phyloP scores from a whole-genome alignment of 2,329 filamentous ascomycete species.

The Leptosphaerulina australis region DNA sequence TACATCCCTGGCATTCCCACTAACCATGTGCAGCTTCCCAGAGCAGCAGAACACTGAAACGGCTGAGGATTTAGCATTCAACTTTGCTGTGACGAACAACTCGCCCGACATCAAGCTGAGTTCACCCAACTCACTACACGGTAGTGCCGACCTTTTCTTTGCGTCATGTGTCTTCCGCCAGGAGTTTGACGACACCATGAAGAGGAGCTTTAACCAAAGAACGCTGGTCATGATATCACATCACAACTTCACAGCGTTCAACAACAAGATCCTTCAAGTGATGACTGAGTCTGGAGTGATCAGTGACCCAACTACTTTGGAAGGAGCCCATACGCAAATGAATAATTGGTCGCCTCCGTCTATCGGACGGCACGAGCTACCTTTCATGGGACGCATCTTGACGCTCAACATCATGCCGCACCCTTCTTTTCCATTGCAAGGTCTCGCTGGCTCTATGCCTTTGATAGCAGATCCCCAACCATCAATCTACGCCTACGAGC shows the following conservation, averaged over 20 bases:
- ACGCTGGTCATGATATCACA: conserved; percentile 50
- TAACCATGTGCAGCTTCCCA: conserved; percentile 44
- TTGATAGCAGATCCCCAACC: conserved; percentile 38
- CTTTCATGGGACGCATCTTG: conserved; percentile 48
- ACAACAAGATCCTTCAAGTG: conserved; percentile 42
- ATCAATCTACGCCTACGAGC: conserved; percentile 50
- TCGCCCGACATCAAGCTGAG: conserved; percentile 63
- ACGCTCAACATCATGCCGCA: conserved; percentile 51
- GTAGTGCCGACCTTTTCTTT: conserved; percentile 46
- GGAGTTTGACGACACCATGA: conserved; percentile 50
- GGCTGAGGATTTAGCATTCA: conserved; percentile 48
- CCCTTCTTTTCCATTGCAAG: conserved; percentile 50
- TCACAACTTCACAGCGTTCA: conserved; percentile 49
- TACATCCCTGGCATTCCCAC: not conserved
- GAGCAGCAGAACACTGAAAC: conserved; percentile 52
- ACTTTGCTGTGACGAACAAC: conserved; percentile 50
- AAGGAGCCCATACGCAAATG: conserved; percentile 48
- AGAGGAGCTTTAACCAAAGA: conserved; percentile 52
- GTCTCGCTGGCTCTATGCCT: conserved; percentile 40
- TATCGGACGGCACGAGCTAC: conserved; percentile 47
- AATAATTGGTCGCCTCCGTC: conserved; percentile 46
- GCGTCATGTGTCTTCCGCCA: conserved; percentile 51
- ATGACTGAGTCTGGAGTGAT: conserved; percentile 48
- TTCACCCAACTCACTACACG: conserved; percentile 49
- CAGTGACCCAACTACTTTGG: conserved; percentile 48